Conservation (phyloP, 768 basidiomycete genomes). For the Leccinum broughii region DNA sequence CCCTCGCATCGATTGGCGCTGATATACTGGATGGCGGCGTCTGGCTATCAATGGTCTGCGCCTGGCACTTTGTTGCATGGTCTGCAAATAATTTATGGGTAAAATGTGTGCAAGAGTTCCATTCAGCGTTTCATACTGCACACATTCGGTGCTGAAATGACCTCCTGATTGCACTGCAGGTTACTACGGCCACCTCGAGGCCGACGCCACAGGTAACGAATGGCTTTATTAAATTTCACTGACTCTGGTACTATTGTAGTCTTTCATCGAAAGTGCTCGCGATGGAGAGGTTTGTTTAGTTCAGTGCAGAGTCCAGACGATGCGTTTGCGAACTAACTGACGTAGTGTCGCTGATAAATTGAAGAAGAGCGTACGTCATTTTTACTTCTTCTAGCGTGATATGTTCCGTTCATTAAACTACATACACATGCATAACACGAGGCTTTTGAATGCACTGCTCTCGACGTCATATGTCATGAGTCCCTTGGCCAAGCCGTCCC, state of each 20-base stretch:
- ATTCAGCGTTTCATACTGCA: neutral
- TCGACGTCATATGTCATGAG: too few species aligned
- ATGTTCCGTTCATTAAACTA: neutral
- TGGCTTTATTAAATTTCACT: neutral
- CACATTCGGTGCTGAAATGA: neutral
- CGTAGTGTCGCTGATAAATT: neutral
- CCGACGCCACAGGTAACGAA: neutral
- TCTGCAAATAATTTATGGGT: neutral
- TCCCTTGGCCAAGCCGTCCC: too few species aligned
- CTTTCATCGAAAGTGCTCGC: neutral
- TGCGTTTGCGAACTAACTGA: neutral
- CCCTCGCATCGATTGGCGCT: neutral
- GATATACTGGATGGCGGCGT: neutral
- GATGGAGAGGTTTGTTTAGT: neutral
- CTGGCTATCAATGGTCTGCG: too few species aligned
- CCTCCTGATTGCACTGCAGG: neutral
- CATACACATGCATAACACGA: neutral
- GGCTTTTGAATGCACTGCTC: neutral
- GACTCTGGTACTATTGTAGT: neutral
- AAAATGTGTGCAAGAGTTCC: neutral
- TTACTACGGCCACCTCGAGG: neutral
- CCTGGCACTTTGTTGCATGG: neutral
- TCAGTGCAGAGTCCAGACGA: neutral
- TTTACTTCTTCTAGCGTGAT: neutral
- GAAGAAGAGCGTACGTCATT: neutral